phyloP scores from a whole-genome alignment of 2,329 filamentous ascomycete species.

The Pyricularia grisea region DNA sequence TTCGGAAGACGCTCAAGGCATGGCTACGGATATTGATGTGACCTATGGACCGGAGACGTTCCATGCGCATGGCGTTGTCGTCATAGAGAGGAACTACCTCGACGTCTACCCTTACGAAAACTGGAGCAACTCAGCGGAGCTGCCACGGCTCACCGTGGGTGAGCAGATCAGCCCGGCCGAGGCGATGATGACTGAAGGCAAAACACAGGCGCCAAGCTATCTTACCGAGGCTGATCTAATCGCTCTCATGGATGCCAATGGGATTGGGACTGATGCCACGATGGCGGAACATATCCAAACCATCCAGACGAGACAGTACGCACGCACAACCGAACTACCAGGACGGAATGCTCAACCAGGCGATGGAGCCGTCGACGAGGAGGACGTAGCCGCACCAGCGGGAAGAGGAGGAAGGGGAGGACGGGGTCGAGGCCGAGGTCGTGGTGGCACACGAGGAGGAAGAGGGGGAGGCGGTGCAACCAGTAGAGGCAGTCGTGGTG shows the following conservation, averaged over 20 bases:
- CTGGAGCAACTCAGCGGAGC: constrained; percentile 78
- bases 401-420: constrained; percentile 21
- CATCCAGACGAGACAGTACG: constrained; percentile 85
- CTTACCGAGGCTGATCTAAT: constrained; percentile 94
- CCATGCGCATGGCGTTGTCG: constrained; percentile 71
- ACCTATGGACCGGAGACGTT: constrained; percentile 78
- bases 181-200: constrained; percentile 82
- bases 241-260: constrained; percentile 94
- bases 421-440: constrained; percentile 19
- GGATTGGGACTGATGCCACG: constrained; percentile 95
- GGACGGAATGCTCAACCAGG: neutral
- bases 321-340: constrained; percentile 46
- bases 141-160: constrained; percentile 70
- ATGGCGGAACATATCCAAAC: constrained; percentile 99
- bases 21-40: constrained; percentile 77
- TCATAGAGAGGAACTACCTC: constrained; percentile 83
- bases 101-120: constrained; percentile 95
- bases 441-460: constrained; percentile 33
- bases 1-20: constrained; percentile 83
- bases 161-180: constrained; percentile 84
- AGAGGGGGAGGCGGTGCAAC: constrained; percentile 31
- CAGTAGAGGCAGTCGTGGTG: constrained; percentile 33
- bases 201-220: constrained; percentile 75
- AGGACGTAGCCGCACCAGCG: constrained; percentile 7
- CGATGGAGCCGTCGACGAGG: neutral